Evolutionary conservation across 441 rosid species (phyloP), one percentile per base, ranked within the genome.

Genomic region (Francoa sonchifolia): DNA sequence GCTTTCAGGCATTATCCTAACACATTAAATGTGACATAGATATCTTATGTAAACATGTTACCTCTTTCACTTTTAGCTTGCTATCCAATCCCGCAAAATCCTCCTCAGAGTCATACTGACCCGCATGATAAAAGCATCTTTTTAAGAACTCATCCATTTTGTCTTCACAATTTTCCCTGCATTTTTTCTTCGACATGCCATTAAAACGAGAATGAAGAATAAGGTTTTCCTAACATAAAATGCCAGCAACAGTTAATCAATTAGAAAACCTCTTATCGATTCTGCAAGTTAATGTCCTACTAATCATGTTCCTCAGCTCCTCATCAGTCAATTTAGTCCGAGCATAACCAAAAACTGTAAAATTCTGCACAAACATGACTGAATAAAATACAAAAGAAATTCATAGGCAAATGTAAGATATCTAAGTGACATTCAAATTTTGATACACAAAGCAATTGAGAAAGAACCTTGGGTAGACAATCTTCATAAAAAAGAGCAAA

Each of bases 51-150:
- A 21, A 32, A 34, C 18, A 33, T 20, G 11, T 54, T 28, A 76
- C 97, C 88, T 84, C 94, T 65, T 84, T 84, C 70, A 71, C 82
- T 54, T 69, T 84, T 38, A 89, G 75, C 59, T 81, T 84, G n/a
- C 15, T 48, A 72, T 75, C 75, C 50, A 83, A 61, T 44, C 74
- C 68, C 23, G 62, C 56, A 56, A 83, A 88, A 74, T 83, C 66
- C 37, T 74, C 83, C 69, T 76, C 87, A 0, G 82, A 78, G 61
- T 62, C 52, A 64, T 85, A 89, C 64, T 75, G 89, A 30, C 98
- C 96, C 0, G 86, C 71, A 51, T 82, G 81, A 63, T 89, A 82
- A 65, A 73, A 85, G 46, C 96, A 85, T 69, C 79, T 79, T 26
- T 64, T 62, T 33, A 89, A 66, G 76, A 90, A 90, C 58, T 72